Conservation (phyloP, 192 early-diverging fungal species). For the Phlyctochytrium planicorne region DNA sequence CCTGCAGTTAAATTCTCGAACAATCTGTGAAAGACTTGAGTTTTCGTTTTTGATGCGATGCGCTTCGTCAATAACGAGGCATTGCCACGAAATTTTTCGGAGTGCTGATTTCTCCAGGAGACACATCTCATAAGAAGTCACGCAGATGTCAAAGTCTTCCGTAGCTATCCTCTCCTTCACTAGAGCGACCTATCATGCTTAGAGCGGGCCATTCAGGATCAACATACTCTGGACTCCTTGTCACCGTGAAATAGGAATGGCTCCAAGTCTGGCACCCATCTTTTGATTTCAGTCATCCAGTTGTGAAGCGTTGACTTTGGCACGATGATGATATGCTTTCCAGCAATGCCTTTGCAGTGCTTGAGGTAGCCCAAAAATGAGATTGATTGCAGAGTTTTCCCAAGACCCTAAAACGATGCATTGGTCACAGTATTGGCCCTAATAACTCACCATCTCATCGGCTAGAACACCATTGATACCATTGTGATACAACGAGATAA, state of each 20-base stretch:
- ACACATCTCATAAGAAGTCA: slow-evolving; percentile 97
- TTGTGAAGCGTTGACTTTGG: slow-evolving; percentile 97
- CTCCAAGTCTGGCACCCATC: slow-evolving; percentile 88
- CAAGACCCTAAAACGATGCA: slow-evolving; percentile 71
- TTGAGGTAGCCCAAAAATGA: slow-evolving; percentile 96
- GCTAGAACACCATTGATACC: slow-evolving; percentile 99
- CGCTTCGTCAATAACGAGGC: slow-evolving; percentile 80
- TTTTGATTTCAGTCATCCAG: slow-evolving; percentile 88
- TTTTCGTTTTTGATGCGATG: slow-evolving; percentile 91
- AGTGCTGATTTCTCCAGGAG: slow-evolving; percentile 84
- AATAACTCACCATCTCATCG: slow-evolving; percentile 85
- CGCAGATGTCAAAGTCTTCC: slow-evolving; percentile 84
- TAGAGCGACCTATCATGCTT: slow-evolving; percentile 10
- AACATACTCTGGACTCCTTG: slow-evolving; percentile 75
- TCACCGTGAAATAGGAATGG: slow-evolving; percentile 88
- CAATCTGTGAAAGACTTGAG: slow-evolving; percentile 92
- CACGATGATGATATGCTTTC: slow-evolving; percentile 94
- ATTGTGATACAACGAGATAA: slow-evolving; percentile 93
- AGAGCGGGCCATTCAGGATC: not conserved
- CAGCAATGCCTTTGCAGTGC: slow-evolving; percentile 68
- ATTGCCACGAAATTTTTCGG: slow-evolving; percentile 75
- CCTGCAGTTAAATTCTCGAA: slow-evolving; percentile 82
- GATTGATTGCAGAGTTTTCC: slow-evolving; percentile 95
- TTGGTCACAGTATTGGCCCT: not conserved
- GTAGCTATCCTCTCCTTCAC: slow-evolving; percentile 29